phyloP scores from a whole-genome alignment of 306 rosid genomes.

The Rosa persica region DNA sequence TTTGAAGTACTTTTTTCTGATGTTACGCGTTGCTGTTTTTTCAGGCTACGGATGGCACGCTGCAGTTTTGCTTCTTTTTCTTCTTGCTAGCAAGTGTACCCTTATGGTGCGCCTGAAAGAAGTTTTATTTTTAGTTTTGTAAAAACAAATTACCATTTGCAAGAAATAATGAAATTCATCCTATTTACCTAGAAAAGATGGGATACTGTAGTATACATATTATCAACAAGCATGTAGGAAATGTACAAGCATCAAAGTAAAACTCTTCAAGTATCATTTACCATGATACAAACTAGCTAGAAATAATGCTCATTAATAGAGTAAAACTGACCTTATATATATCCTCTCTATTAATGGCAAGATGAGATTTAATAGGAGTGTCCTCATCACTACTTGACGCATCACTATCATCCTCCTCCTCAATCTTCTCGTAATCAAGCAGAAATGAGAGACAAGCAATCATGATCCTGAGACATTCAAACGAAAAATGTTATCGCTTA shows the following conservation, averaged over 20 bases:
- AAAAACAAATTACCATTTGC: not conserved
- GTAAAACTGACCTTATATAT: conserved; percentile 65
- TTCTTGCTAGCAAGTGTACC: conserved; percentile 89
- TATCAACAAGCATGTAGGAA: not conserved
- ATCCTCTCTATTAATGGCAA: conserved; percentile 55
- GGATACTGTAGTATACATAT: not conserved
- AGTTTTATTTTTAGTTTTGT: not conserved
- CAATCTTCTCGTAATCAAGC: conserved; percentile 88
- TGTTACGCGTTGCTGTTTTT: conserved; percentile 65
- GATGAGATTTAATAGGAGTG: conserved; percentile 49
- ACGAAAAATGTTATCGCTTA: conserved; percentile 3
- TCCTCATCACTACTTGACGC: conserved; percentile 68
- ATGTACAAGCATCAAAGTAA: not conserved
- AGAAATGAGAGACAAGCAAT: conserved; percentile 70
- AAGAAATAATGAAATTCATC: not conserved
- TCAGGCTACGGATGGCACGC: conserved; percentile 74
- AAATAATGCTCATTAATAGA: not conserved
- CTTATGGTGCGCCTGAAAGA: conserved; percentile 73
- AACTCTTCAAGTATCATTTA: not conserved
- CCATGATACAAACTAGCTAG: not conserved
- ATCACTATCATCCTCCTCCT: conserved; percentile 65
- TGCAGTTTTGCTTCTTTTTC: conserved; percentile 79
- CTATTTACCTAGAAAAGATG: not conserved
- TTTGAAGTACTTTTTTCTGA: conserved; percentile 47
- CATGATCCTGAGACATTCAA: conserved; percentile 68